Percentiles rank a stretch among this genome's conserved stretches.
Conservation (phyloP, 148 eudicot genomes). For the Gaultheria prostrata region DNA sequence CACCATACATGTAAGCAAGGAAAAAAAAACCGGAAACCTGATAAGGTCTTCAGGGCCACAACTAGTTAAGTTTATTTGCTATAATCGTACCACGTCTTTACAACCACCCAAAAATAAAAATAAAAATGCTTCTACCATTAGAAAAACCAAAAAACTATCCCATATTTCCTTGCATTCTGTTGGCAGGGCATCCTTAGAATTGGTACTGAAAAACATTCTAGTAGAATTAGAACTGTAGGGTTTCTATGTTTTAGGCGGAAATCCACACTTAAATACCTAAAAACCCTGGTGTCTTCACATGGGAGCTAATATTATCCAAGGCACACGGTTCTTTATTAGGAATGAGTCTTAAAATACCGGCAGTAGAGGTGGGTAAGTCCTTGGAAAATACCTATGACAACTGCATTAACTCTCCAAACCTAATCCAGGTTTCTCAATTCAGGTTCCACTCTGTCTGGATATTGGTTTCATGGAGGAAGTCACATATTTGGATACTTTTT, state of each 20-base stretch:
- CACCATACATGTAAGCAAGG: background rate
- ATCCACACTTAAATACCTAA: background rate
- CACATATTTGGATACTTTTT: no score
- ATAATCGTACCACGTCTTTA: background rate
- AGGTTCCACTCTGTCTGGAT: background rate
- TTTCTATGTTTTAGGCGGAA: background rate
- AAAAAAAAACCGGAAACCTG: background rate
- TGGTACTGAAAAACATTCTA: background rate
- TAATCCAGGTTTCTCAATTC: background rate
- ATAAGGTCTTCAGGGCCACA: background rate
- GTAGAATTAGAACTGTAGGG: background rate
- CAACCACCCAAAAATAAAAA: background rate
- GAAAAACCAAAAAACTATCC: background rate
- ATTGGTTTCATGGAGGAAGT: background rate
- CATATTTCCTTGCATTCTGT: background rate
- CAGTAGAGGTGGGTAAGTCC: background rate
- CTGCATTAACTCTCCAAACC: background rate
- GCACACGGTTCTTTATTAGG: background rate
- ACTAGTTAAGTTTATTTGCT: background rate
- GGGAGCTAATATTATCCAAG: background rate
- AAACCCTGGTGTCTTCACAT: background rate
- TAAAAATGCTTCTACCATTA: background rate
- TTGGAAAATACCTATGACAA: background rate
- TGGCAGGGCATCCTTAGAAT: background rate
- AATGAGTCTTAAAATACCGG: background rate